Base-by-base conservation (phyloP, 768 basidiomycete genomes). In the Daedaleopsis nitida region DNA sequence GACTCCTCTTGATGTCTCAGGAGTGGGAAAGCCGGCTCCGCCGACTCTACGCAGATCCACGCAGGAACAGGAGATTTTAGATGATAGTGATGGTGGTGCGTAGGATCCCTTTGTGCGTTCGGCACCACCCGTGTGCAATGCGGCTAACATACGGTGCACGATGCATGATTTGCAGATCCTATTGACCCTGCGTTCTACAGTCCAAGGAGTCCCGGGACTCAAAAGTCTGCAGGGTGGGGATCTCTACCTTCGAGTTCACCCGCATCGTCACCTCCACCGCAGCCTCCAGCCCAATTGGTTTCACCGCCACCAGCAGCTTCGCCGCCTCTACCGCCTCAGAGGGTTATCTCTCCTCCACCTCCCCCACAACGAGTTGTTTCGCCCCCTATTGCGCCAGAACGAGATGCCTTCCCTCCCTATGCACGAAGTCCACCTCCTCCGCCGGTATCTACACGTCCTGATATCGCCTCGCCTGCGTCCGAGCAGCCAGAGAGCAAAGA, bases 71-170 rank as follows among this genome's bases (percentile, higher is more conserved):
- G 66, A 70, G 37, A 27, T 87, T 21, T 70, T 87, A 53, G 81
- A 85, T 69, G 87, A 88, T 35, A 81, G 83, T 24, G 85, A 88
- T 71, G 85, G 83, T 45, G 86, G 87, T 87, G 59, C 60, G 83
- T 73, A n/a, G n/a, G n/a, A 13, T 23, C 34, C 16, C 3, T 38
- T 52, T 51, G 27, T 35, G 5, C 39, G 7, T 42, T 21, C 38
- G 32, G 27, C 14, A 21, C 13, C 39, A 39, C 37, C 7, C 17
- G 52, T 23, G 12, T 14, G 19, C 47, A 24, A 49, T 10, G 21
- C 8, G 47, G 47, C 5, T 27, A 5, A 37, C 35, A 27, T 6
- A 6, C 24, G 21, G 55, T 16, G 43, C 35, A n/a, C 62, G 27
- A 67, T 57, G 57, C 35, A n/a, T 63, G 27, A 67, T 57, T 56